Evolutionary conservation across 2,329 filamentous ascomycete species (phyloP), one percentile per base, ranked within the genome.

Genomic region (Cladosporium sp.): DNA sequence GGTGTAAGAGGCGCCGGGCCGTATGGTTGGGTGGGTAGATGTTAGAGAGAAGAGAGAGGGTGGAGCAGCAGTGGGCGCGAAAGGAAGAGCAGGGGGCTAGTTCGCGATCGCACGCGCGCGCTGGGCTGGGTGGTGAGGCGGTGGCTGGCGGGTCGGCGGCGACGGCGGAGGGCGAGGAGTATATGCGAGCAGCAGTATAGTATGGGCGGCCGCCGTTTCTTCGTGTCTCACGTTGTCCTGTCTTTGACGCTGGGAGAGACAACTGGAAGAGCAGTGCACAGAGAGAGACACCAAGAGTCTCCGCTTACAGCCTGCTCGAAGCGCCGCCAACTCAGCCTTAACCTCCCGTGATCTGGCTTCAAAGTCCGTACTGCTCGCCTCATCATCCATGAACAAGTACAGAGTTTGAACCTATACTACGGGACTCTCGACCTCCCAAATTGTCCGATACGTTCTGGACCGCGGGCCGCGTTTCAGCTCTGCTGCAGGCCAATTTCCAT

Each of bases 1-100:
- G 49, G 34, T 39, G 36, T 51, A 36, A 36, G 34, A 21, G n/a
- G 60, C 60, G 49, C 60, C 60, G 48, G 60, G 60, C 60, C 43
- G 60, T 43, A 25, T 54, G 49, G 49, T 4, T 53, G 32, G 59
- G 32, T 56, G 18, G 32, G 30, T 57, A 23, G 54, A 23, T 39
- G 54, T 36, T 28, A 51, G 48, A 30, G 34, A 53, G 59, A 53
- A 63, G 49, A 63, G 60, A 56, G 60, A 63, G 49, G 46, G 60
- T 43, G 48, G 59, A 28, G 51, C 26, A 28, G 51, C 26, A 54
- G 28, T n/a, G 51, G 51, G 26, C 26, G 51, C 51, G 51, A 54
- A 32, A 32, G 18, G 49, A 28, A 23, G 49, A 25, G 60, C 48
- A 63, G 60, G 60, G 59, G 60, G 59, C 39, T 14, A 11, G 18